Conservation (phyloP, 208 protist species). For the Acanthamoeba sp. region DNA sequence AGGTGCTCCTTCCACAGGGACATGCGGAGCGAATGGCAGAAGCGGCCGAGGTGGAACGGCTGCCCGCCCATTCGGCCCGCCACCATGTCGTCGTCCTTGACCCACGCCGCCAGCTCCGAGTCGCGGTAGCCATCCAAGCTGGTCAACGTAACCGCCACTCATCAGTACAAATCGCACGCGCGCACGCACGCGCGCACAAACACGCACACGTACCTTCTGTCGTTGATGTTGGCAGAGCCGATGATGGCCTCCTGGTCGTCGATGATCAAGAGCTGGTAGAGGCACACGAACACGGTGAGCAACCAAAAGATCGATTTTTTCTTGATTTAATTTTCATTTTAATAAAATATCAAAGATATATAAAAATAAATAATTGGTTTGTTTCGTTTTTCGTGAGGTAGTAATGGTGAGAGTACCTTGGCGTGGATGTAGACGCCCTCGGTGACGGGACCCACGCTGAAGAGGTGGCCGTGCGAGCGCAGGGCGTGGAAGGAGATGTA, state of each 20-base stretch:
- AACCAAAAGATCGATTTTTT: no score
- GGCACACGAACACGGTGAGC: no score
- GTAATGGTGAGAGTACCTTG: conserved; percentile 46
- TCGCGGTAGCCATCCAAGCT: conserved; percentile 78
- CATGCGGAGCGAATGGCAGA: conserved; percentile 72
- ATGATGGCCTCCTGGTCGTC: conserved; percentile 82
- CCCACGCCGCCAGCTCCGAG: conserved; percentile 76
- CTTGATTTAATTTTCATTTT: no score
- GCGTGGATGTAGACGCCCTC: conserved; percentile 85
- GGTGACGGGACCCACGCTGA: conserved; percentile 54
- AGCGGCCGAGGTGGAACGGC: conserved; percentile 60
- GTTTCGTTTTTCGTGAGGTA: background rate
- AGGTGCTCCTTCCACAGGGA: conserved; percentile 84
- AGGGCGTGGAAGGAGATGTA: conserved; percentile 83
- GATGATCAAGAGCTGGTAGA: conserved; percentile 83
- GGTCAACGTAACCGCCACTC: no score
- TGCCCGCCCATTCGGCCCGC: conserved; percentile 70
- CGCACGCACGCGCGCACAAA: background rate
- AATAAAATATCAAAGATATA: no score
- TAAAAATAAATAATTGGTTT: no score
- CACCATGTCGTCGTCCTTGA: conserved; percentile 72
- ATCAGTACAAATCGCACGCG: no score
- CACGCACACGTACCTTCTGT: conserved; percentile 66
- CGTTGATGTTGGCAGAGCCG: conserved; percentile 86
- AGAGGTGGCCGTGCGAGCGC: conserved; percentile 72